Conservation (phyloP, 176 grass and related monocot genomes). For the Carex littledalei region DNA sequence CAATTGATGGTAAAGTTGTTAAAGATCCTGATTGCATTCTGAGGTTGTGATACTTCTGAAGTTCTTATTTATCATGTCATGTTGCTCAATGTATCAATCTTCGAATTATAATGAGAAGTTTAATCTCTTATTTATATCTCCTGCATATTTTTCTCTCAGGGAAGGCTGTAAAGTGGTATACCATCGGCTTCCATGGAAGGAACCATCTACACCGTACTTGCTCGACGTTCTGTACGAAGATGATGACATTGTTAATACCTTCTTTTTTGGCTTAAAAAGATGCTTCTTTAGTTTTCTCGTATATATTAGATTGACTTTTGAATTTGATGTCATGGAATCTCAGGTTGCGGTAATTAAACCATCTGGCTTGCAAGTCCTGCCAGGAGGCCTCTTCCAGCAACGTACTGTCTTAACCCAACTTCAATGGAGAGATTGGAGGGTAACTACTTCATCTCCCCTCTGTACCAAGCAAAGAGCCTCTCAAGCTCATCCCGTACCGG, state of each 20-base stretch:
- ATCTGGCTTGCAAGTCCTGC: conserved; percentile 93
- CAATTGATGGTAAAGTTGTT: conserved; percentile 46
- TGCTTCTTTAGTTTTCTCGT: background rate
- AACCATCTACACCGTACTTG: conserved; percentile 56
- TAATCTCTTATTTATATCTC: background rate
- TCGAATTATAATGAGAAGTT: background rate
- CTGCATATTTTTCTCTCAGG: conserved; percentile 36
- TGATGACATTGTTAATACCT: conserved; percentile 64
- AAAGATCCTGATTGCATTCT: conserved; percentile 44
- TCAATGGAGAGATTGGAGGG: conserved; percentile 74
- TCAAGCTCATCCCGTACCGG: conserved; percentile 66
- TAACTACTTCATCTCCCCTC: background rate
- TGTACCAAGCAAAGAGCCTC: conserved; percentile 23
- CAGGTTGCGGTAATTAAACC: conserved; percentile 82
- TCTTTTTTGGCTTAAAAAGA: background rate
- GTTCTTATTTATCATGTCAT: background rate
- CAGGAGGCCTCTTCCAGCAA: conserved; percentile 90
- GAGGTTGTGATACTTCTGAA: conserved; percentile 28
- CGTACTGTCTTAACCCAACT: conserved; percentile 77
- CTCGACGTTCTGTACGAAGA: conserved; percentile 89
- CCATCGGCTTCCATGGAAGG: conserved; percentile 74
- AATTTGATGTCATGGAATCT: conserved; percentile 11
- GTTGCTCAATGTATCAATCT: background rate
- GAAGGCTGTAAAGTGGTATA: conserved; percentile 68
- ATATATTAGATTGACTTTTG: no score